Conservation (phyloP, 2,329 filamentous ascomycete genomes). For the Bipolaris cookei region DNA sequence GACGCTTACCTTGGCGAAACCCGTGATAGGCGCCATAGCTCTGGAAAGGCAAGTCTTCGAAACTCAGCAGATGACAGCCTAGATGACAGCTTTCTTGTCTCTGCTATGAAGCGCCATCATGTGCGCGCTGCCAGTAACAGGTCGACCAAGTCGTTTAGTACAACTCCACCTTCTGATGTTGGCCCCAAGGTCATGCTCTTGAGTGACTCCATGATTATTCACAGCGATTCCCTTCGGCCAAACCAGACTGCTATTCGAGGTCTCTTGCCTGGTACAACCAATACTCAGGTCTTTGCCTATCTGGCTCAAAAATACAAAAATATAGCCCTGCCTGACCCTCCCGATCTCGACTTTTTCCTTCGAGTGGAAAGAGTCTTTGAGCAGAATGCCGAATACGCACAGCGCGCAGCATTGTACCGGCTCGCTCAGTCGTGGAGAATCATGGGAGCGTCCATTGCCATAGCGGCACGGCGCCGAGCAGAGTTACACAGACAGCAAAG, state of each 20-base stretch:
- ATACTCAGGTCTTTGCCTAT: constrained; percentile 49
- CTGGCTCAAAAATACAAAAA: constrained; percentile 55
- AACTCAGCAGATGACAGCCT: constrained; percentile 64
- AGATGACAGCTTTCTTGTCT: constrained; percentile 62
- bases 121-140: constrained; percentile 55
- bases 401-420: constrained; percentile 57
- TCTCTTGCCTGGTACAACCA: constrained; percentile 53
- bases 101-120: constrained; percentile 56
- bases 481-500: constrained; percentile 40
- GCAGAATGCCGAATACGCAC: constrained; percentile 61
- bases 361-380: constrained; percentile 54
- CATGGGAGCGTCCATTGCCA: constrained; percentile 57
- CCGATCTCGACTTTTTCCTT: constrained; percentile 46
- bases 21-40: constrained; percentile 53
- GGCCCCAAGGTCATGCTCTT: constrained; percentile 57
- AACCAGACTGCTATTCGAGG: constrained; percentile 59
- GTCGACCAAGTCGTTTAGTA: constrained; percentile 60
- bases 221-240: constrained; percentile 48
- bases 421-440: constrained; percentile 67
- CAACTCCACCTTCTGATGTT: constrained; percentile 59
- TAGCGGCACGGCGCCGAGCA: constrained; percentile 55
- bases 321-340: constrained; percentile 48
- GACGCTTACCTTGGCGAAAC: constrained; percentile 49
- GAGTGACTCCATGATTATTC: constrained; percentile 57
- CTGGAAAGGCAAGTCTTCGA: constrained; percentile 56